A percentile compares a stretch with the other conserved stretches of the same genome.
Conservation (phyloP, 805 yeast species). For the Saturnispora sanitii region DNA sequence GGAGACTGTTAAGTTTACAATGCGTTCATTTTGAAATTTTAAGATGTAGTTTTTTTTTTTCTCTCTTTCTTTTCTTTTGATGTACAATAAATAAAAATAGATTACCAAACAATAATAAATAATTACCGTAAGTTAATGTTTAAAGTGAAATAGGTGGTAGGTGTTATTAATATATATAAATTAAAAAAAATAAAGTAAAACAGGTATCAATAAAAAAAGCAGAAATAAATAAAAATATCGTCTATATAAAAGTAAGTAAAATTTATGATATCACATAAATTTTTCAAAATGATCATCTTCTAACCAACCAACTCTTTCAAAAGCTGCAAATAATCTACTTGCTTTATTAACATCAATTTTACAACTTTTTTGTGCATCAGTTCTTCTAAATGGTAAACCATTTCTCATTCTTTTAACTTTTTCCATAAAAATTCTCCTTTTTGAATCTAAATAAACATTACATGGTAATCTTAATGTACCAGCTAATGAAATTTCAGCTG, state of each 20-base stretch:
- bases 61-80: no score
- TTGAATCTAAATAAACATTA: constrained; percentile 68
- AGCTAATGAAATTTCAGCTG: constrained; percentile 82
- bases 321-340: constrained; percentile 80
- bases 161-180: no score
- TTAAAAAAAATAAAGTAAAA: no score
- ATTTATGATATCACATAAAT: constrained; percentile 29
- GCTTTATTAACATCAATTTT: constrained; percentile 96
- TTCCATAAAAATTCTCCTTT: constrained; percentile 79
- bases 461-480: constrained; percentile 84
- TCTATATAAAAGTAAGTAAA: no score
- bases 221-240: background rate
- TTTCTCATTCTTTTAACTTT: constrained; percentile 67
- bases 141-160: no score
- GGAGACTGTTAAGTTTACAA: no score
- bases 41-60: no score
- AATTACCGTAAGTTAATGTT: no score
- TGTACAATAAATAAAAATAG: no score
- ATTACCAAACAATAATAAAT: no score
- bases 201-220: background rate
- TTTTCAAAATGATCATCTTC: constrained; percentile 59
- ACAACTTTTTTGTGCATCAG: constrained; percentile 97
- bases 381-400: constrained; percentile 80
- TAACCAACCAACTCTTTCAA: constrained; percentile 87
- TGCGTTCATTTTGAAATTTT: no score